A percentile compares a stretch with the other conserved stretches of the same genome.
Conservation (phyloP, 495 filamentous ascomycete species). For the Zalerion maritima region DNA sequence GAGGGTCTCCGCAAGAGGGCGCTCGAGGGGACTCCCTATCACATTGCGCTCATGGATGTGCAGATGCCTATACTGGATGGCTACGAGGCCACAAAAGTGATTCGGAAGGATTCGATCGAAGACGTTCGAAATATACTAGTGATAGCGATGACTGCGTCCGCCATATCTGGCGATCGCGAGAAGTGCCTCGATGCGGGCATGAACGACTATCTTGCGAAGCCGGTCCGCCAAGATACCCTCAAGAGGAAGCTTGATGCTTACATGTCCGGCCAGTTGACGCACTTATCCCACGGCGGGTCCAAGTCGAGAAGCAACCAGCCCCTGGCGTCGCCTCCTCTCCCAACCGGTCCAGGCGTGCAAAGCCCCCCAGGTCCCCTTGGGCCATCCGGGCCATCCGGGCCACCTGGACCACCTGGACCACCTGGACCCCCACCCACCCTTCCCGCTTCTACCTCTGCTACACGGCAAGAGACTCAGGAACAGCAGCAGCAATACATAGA, state of each 20-base stretch:
- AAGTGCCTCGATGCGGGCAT: conserved; percentile 86
- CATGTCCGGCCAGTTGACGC: conserved; percentile 16
- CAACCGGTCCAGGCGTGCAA: background rate
- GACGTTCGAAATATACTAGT: conserved; percentile 63
- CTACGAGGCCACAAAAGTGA: conserved; percentile 76
- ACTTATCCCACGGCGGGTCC: too few species aligned
- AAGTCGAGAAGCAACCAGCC: too few species aligned
- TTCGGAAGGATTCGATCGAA: conserved; percentile 59
- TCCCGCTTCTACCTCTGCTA: conserved; percentile 5
- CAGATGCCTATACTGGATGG: conserved; percentile 91
- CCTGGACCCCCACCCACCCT: conserved; percentile 4
- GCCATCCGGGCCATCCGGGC: conserved; percentile 7
- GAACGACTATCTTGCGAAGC: conserved; percentile 93
- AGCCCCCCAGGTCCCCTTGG: conserved; percentile 12
- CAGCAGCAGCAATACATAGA: too few species aligned
- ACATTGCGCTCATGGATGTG: conserved; percentile 84
- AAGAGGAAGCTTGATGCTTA: conserved; percentile 65
- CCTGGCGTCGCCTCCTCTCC: conserved; percentile 2
- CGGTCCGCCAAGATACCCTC: conserved; percentile 59
- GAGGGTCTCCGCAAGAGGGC: conserved; percentile 65
- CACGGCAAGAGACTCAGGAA: too few species aligned
- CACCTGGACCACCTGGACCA: conserved; percentile 2
- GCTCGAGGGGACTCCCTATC: conserved; percentile 52
- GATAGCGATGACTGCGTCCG: conserved; percentile 87
- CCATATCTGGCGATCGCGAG: conserved; percentile 82